Conservation (phyloP, 176 grass and related monocot species). For the Rhynchospora breviuscula region DNA sequence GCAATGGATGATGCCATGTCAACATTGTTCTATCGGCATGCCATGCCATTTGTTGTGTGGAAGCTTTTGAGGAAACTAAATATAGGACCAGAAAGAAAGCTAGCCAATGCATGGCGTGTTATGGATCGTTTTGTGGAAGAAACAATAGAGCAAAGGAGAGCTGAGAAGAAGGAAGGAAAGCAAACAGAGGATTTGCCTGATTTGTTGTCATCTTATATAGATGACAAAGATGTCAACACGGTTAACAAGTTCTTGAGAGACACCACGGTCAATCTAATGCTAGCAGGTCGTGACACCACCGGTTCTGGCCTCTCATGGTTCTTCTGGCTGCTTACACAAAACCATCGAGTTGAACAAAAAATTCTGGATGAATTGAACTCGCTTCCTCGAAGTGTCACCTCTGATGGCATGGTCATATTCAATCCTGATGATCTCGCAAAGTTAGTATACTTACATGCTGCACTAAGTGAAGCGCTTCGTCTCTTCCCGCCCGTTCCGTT, state of each 20-base stretch:
- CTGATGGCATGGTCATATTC: conserved; percentile 29
- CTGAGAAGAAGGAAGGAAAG: conserved; percentile 17
- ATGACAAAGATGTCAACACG: background rate
- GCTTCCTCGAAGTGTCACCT: background rate
- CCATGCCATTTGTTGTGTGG: conserved; percentile 36
- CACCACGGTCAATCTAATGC: conserved; percentile 68
- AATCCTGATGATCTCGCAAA: conserved; percentile 40
- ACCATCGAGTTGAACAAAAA: conserved; percentile 51
- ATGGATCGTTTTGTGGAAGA: conserved; percentile 62
- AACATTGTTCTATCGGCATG: conserved; percentile 55
- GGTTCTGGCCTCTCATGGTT: conserved; percentile 80
- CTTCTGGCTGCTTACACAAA: conserved; percentile 54
- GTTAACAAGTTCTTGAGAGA: conserved; percentile 51
- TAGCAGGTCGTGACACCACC: conserved; percentile 78
- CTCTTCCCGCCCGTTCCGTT: conserved; percentile 77
- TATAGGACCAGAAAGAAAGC: conserved; percentile 46
- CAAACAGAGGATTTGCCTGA: conserved; percentile 12
- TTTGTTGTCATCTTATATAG: conserved; percentile 61
- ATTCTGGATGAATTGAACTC: conserved; percentile 55
- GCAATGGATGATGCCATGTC: conserved; percentile 71
- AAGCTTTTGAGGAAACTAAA: conserved; percentile 46
- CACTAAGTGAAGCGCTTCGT: conserved; percentile 58
- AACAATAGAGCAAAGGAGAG: conserved; percentile 35
- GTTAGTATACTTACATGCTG: conserved; percentile 65
- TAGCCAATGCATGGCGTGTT: conserved; percentile 32